Evolutionary conservation across 2,329 filamentous ascomycete species (phyloP), one percentile per base, ranked within the genome.

Genomic region (Beauveria scarabaeidicola): DNA sequence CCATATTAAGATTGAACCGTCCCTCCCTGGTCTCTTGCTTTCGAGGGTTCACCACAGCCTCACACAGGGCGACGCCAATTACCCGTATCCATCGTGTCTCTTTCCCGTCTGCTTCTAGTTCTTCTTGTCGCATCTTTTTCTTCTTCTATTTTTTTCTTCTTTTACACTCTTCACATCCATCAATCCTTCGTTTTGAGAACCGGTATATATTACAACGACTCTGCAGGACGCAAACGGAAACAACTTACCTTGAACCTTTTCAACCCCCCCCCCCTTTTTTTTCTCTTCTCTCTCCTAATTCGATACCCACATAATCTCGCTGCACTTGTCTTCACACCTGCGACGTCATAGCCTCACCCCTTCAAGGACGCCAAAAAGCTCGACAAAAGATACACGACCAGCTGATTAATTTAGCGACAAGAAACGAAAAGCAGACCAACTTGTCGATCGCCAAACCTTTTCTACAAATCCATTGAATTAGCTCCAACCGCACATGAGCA

Each of bases 341-440:
- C 56, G 56, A 59, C 56, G 56, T 59, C 56, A 59, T 59, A 59
- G 29, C 55, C 25, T 52, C 38, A 59, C 47, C 56, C 56, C 47
- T 59, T 59, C 56, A 27, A 15, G 21, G 8, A 46, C 56, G 47
- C 11, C 5, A 13, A 19, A 6, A 32, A 10, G 8, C 29, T n/a
- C 38, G 47, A 58, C 19, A 25, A 19, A 13, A 47, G 10, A 38
- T 38, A 4, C 25, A 48, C 43, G 43, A 44, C 43, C 25, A 27
- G 10, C 21, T 17, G 15, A 58, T 11, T 43, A 0, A 40, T 21
- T 21, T 41, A 32, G 19, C n/a, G n/a, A 19, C 29, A 21, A 48
- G 13, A 29, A 17, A 19, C 47, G 7, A 50, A 32, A 15, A 48
- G 11, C 13, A 48, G 13, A 29, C 46, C 23, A 29, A 8, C 8